Percentiles rank a stretch among this genome's conserved stretches.
Conservation (phyloP, 257 asterid species). For the Verbena officinalis region DNA sequence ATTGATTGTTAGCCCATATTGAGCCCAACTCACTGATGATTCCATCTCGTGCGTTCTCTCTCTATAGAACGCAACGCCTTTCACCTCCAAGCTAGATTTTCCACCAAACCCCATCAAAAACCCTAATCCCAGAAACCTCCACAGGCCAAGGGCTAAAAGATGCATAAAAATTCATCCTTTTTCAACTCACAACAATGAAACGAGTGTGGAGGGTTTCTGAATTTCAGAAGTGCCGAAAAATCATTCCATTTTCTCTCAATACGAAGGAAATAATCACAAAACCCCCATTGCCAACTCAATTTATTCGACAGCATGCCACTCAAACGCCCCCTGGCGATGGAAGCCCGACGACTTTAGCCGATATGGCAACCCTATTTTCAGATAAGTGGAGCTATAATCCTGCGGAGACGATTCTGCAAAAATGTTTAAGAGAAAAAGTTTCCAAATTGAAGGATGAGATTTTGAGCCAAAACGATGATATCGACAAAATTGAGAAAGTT, state of each 20-base stretch:
- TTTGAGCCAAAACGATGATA: slow-evolving; percentile 36
- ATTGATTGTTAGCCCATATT: no score
- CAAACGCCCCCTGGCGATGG: slow-evolving; percentile 23
- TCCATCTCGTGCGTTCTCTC: not conserved
- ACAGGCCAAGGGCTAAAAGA: not conserved
- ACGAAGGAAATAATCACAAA: slow-evolving; percentile 16
- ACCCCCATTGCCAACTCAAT: slow-evolving; percentile 32
- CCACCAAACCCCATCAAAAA: slow-evolving; percentile 41
- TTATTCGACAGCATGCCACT: slow-evolving; percentile 35
- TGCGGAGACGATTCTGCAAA: slow-evolving; percentile 20
- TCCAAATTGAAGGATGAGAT: slow-evolving; percentile 54
- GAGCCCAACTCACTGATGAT: slow-evolving; percentile 11
- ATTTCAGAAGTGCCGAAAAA: slow-evolving; percentile 29
- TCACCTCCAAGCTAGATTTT: slow-evolving; percentile 3
- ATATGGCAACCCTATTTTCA: slow-evolving; percentile 34
- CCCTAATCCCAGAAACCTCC: slow-evolving; percentile 31
- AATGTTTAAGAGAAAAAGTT: slow-evolving; percentile 38
- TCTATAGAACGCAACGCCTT: not conserved
- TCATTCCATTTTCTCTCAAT: slow-evolving; percentile 19
- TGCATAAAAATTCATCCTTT: slow-evolving; percentile 20
- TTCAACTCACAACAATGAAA: slow-evolving; percentile 36
- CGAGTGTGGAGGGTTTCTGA: slow-evolving; percentile 37
- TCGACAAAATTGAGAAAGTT: slow-evolving; percentile 44
- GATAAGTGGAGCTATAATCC: slow-evolving; percentile 28
- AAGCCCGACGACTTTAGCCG: slow-evolving; percentile 8